Evolutionary conservation across 1,284 basidiomycete genomes (phyloP).

Genomic region (Grifola frondosa): DNA sequence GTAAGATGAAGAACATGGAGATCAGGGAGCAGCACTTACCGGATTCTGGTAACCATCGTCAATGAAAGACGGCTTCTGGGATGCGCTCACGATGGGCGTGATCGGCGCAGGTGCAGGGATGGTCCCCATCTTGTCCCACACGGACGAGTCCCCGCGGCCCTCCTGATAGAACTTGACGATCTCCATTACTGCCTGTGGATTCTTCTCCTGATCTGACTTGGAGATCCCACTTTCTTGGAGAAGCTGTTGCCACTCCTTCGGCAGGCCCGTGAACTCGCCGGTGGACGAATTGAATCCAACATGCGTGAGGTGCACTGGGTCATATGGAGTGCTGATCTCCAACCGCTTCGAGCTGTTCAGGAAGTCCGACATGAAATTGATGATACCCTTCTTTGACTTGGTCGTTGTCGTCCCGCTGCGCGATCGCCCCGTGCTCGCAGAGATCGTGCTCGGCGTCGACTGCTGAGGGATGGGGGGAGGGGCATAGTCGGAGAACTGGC

Average conservation of each 20-base stretch:
- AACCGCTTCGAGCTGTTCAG: slow-evolving; percentile 60
- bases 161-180: slow-evolving; percentile 99
- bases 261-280: slow-evolving; percentile 96
- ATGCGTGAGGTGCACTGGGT: slow-evolving; percentile 99
- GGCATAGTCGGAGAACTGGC: slow-evolving; percentile 24
- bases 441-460: slow-evolving; percentile 23
- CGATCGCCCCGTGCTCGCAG: slow-evolving; percentile 44
- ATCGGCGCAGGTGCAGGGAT: slow-evolving; percentile 29
- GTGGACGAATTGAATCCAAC: slow-evolving; percentile 99
- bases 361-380: slow-evolving; percentile 79
- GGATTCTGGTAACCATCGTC: slow-evolving; percentile 53
- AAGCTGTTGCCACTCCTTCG: slow-evolving; percentile 99
- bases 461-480: slow-evolving; percentile 39
- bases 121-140: slow-evolving; percentile 81
- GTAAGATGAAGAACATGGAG: neutral
- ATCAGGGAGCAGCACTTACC: slow-evolving; percentile 38
- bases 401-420: slow-evolving; percentile 63
- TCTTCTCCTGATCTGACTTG: slow-evolving; percentile 92
- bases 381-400: slow-evolving; percentile 73
- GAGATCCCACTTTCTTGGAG: slow-evolving; percentile 97
- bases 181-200: slow-evolving; percentile 98
- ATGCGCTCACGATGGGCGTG: slow-evolving; percentile 12
- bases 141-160: slow-evolving; percentile 61
- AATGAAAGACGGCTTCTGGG: slow-evolving; percentile 23
- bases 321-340: slow-evolving; percentile 97